Conservation (phyloP, 2,329 filamentous ascomycete genomes). For the Pestalotiopsis sp. region DNA sequence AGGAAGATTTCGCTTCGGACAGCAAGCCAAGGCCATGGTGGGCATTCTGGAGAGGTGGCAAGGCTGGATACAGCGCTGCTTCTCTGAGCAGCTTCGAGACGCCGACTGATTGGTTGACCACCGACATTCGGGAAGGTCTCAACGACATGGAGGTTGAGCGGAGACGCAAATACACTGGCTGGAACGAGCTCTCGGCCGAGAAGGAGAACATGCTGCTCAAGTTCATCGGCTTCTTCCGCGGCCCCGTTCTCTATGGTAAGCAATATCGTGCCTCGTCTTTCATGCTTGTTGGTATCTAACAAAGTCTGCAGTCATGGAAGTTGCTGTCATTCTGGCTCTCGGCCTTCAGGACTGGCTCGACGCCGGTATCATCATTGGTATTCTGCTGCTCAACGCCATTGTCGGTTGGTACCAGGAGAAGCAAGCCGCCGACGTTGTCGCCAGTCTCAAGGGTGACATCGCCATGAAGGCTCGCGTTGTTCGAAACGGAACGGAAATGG, state of each 20-base stretch:
- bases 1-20: slow-evolving; percentile 28
- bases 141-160: slow-evolving; percentile 58
- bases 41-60: slow-evolving; percentile 36
- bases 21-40: slow-evolving; percentile 34
- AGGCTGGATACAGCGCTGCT: slow-evolving; percentile 23
- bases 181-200: slow-evolving; percentile 72
- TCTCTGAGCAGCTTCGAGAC: slow-evolving; percentile 40
- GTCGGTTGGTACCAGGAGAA: slow-evolving; percentile 81
- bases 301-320: slow-evolving; percentile 63
- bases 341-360: slow-evolving; percentile 75
- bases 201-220: slow-evolving; percentile 76
- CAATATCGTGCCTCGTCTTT: slow-evolving; percentile 13
- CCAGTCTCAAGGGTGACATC: slow-evolving; percentile 72
- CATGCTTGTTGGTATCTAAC: slow-evolving; percentile 10
- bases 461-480: slow-evolving; percentile 70
- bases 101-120: slow-evolving; percentile 70
- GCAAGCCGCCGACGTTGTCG: slow-evolving; percentile 74
- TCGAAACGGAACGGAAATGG: slow-evolving; percentile 65
- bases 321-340: slow-evolving; percentile 70
- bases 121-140: slow-evolving; percentile 68
- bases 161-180: slow-evolving; percentile 67
- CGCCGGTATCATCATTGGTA: slow-evolving; percentile 74
- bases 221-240: slow-evolving; percentile 75
- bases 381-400: slow-evolving; percentile 69
- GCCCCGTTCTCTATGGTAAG: slow-evolving; percentile 75